Evolutionary conservation across 768 basidiomycete genomes (phyloP).

Genomic region (Clathrus columnatus): DNA sequence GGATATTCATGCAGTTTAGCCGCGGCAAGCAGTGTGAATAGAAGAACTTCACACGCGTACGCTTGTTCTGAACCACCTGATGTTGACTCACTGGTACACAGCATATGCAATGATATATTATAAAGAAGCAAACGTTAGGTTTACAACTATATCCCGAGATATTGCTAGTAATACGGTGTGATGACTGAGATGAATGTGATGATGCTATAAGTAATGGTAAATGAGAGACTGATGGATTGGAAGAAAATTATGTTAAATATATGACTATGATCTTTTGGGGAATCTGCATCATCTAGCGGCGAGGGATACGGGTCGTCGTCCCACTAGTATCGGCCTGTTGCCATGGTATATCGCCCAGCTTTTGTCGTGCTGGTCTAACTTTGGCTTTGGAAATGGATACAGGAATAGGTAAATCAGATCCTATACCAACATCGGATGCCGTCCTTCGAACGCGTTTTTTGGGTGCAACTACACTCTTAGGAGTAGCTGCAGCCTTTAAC

Average conservation of each 20-base stretch:
- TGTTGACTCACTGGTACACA: too few relatives aligned
- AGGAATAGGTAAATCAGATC: slow-evolving; percentile 16
- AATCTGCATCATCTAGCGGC: background rate
- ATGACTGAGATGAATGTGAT: too few relatives aligned
- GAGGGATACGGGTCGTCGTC: background rate
- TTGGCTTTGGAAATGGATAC: slow-evolving; percentile 25
- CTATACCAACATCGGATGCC: slow-evolving; percentile 46
- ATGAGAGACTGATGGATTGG: background rate
- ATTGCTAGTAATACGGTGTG: background rate
- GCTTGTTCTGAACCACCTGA: too few relatives aligned
- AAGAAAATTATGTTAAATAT: too few relatives aligned
- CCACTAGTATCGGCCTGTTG: slow-evolving; percentile 20
- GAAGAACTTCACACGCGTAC: too few relatives aligned
- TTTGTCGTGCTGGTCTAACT: slow-evolving; percentile 37
- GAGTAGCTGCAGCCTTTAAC: slow-evolving; percentile 9
- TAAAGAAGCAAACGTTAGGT: background rate
- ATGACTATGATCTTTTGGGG: too few relatives aligned
- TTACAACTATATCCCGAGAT: background rate
- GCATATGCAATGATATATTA: background rate
- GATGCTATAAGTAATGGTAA: background rate
- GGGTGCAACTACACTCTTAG: slow-evolving; percentile 42
- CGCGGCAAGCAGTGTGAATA: too few relatives aligned
- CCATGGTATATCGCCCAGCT: slow-evolving; percentile 59
- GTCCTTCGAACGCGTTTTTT: slow-evolving; percentile 50
- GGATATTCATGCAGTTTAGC: too few relatives aligned